phyloP scores from a whole-genome alignment of 495 filamentous ascomycete genomes.

The Tuber indicum region DNA sequence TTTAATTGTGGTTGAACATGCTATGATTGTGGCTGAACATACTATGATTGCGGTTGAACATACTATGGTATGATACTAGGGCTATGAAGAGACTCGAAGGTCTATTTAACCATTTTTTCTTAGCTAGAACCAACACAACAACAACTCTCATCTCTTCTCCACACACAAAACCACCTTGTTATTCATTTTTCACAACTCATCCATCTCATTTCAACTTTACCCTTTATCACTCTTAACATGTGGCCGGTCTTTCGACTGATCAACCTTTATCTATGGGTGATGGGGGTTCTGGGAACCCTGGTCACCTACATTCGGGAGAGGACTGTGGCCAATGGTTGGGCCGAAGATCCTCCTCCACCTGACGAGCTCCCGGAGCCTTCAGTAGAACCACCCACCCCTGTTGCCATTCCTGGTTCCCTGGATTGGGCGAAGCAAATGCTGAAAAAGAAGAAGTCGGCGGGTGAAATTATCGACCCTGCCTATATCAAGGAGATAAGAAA shows the following conservation, averaged over 20 bases:
- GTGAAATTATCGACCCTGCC: not conserved
- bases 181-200: too few relatives aligned
- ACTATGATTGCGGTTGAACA: too few relatives aligned
- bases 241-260: not conserved
- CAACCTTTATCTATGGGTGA: not conserved
- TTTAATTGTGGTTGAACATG: too few relatives aligned
- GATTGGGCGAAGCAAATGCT: not conserved
- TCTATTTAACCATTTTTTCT: too few relatives aligned
- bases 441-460: not conserved
- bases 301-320: not conserved
- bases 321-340: not conserved
- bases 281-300: not conserved
- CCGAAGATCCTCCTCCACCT: not conserved
- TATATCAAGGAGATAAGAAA: not conserved
- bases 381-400: not conserved
- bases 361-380: not conserved
- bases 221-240: too few relatives aligned
- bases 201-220: too few relatives aligned
- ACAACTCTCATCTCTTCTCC: too few relatives aligned
- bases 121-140: too few relatives aligned
- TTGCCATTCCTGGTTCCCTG: not conserved
- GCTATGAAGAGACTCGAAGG: too few relatives aligned
- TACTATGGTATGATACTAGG: too few relatives aligned
- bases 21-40: too few relatives aligned
- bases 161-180: too few relatives aligned